These are phyloP conservation scores for Malus domestica DNA, from an alignment of 306 rosid species.

Conservation along the genomic window DNA sequence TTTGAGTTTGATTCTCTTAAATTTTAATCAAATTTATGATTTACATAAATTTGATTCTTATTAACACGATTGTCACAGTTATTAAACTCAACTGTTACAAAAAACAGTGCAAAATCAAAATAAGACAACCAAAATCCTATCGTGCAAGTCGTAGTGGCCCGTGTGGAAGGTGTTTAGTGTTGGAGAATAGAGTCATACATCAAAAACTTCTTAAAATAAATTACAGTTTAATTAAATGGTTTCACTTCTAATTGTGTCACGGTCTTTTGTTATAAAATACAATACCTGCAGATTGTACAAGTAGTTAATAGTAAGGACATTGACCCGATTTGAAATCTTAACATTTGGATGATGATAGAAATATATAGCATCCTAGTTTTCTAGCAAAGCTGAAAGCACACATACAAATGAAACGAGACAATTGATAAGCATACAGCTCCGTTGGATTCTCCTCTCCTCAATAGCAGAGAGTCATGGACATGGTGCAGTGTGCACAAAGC, in stretches of 20 bases:
- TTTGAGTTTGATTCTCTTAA: no score
- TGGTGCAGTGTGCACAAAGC: slow-evolving; percentile 19
- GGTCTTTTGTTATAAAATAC: no score
- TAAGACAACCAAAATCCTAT: neutral
- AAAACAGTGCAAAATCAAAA: no score
- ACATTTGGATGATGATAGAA: neutral
- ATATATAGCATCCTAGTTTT: neutral
- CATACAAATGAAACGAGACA: neutral
- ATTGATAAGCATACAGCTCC: neutral
- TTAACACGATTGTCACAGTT: no score
- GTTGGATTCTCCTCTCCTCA: slow-evolving; percentile 36
- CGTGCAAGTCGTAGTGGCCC: neutral
- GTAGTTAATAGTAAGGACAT: no score
- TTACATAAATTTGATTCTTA: neutral
- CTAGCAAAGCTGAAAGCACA: neutral
- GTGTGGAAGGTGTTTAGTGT: no score
- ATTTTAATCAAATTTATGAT: no score
- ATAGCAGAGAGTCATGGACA: slow-evolving; percentile 5
- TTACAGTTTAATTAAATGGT: no score
- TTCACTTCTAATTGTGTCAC: no score
- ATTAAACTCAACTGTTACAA: neutral
- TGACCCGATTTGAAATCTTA: neutral
- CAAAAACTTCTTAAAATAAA: no score
- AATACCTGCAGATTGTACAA: no score
- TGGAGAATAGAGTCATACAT: neutral